Evolutionary conservation across 176 grass and related monocot genomes (phyloP), one percentile per base, ranked within the genome.

Genomic region (Poa pratensis): DNA sequence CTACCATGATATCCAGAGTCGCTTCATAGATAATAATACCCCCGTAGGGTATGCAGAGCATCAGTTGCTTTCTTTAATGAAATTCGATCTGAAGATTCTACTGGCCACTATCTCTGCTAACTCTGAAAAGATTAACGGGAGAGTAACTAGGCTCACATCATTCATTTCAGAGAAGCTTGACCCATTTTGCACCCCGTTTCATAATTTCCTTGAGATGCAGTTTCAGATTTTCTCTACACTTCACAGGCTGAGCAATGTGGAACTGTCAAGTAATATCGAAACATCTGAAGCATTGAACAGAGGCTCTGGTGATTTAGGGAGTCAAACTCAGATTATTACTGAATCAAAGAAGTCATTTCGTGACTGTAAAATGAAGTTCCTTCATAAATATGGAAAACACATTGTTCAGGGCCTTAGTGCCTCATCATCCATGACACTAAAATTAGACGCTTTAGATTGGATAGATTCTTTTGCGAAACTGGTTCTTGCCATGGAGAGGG

Each of bases 61-160:
- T 83, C 91, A 98, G 70, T 84, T 98, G 74, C 75, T 87, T 95
- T 94, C 87, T 75, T 85, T 98, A 83, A 90, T 95, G 81, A 98
- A 89, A 82, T 98, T 98, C 84, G 91, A 98, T 87, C 73, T 98
- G 76, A 95, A 92, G 60, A 73, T 91, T 88, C 92, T 98, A 75
- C 73, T 93, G 74, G 80, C 76, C 65, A 87, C 93, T 57, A 77
- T 95, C 85, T 90, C 85, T 52, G 20, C 84, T 80, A 80, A 58
- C 81, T 51, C 85, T 20, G 78, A 83, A 77, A 89, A 89, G 71
- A 98, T 77, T 63, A 80, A 87, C 61, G 81, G 87, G 72, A 85
- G 89, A 92, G 81, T 81, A 87, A 80, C 49, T 88, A 94, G 40
- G 77, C 49, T 95, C 80, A 74, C 63, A 87, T 90, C 93, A 84